Evolutionary conservation across 1,284 basidiomycete genomes (phyloP).

Genomic region (Abortiporus biennis): DNA sequence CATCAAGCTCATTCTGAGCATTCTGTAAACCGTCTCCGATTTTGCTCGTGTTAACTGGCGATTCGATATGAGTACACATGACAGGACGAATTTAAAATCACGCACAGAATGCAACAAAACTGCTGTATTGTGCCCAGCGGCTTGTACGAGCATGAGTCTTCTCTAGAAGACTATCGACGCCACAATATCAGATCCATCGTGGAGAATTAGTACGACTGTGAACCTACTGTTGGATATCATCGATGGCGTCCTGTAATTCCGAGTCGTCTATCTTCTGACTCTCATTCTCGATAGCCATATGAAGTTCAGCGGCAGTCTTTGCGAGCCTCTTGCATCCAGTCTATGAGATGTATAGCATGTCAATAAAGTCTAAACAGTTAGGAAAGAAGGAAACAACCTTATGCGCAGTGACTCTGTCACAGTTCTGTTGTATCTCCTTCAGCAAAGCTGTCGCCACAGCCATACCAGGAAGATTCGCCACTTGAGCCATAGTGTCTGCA

Average conservation of each 20-base stretch:
- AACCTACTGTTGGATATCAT: conserved; percentile 39
- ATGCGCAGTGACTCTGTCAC: conserved; percentile 10
- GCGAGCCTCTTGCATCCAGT: conserved; percentile 31
- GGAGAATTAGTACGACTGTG: not conserved
- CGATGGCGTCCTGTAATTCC: conserved; percentile 31
- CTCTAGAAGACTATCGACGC: not conserved
- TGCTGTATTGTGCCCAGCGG: not conserved
- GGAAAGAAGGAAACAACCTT: conserved; percentile 5
- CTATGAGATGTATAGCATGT: not conserved
- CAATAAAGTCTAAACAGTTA: not conserved
- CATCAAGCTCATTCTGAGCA: conserved; percentile 35
- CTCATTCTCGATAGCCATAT: conserved; percentile 33
- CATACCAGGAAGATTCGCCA: conserved; percentile 9
- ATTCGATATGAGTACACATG: not conserved
- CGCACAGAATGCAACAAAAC: conserved; percentile 2
- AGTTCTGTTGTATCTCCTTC: conserved; percentile 8
- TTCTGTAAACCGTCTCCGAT: conserved; percentile 37
- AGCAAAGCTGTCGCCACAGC: conserved; percentile 4
- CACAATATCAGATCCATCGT: too few relatives aligned
- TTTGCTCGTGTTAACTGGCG: conserved; percentile 36
- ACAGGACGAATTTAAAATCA: not conserved
- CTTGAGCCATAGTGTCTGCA: too few relatives aligned
- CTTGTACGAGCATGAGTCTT: conserved; percentile 1
- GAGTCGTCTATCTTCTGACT: conserved; percentile 29
- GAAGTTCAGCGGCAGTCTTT: conserved; percentile 32